Evolutionary conservation across 2,329 filamentous ascomycete species (phyloP).

Genomic region (Scedosporium dehoogii): DNA sequence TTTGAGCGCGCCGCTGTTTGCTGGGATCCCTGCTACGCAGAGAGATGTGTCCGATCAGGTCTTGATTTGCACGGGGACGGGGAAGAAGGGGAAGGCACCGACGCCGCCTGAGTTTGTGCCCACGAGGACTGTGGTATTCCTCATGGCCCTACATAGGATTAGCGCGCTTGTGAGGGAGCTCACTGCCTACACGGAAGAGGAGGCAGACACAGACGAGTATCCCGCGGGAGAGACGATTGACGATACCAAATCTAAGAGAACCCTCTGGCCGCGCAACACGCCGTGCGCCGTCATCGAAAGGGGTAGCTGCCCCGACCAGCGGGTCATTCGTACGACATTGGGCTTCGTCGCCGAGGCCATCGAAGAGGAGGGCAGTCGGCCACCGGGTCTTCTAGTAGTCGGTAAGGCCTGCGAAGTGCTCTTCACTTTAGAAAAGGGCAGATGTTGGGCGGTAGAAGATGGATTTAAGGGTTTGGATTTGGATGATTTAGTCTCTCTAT

Average conservation of each 20-base stretch:
- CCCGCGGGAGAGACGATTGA: slow-evolving; percentile 20
- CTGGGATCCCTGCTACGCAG: slow-evolving; percentile 79
- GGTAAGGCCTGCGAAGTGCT: slow-evolving; percentile 77
- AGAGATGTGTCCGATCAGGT: slow-evolving; percentile 86
- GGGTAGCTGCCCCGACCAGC: slow-evolving; percentile 87
- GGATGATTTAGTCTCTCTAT: slow-evolving; percentile 13
- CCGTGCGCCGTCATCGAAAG: slow-evolving; percentile 90
- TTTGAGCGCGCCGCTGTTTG: slow-evolving; percentile 78
- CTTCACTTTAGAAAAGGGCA: slow-evolving; percentile 42
- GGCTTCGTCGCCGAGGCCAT: slow-evolving; percentile 71
- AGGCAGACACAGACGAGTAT: slow-evolving; percentile 18
- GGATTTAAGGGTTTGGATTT: slow-evolving; percentile 67
- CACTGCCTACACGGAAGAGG: slow-evolving; percentile 31
- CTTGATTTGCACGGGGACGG: slow-evolving; percentile 91
- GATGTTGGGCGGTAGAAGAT: slow-evolving; percentile 78
- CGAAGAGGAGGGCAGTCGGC: slow-evolving; percentile 79
- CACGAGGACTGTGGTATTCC: slow-evolving; percentile 77
- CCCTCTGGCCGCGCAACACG: slow-evolving; percentile 62
- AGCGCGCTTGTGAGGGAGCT: slow-evolving; percentile 63
- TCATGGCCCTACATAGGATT: slow-evolving; percentile 91
- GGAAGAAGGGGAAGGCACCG: slow-evolving; percentile 75
- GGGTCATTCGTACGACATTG: slow-evolving; percentile 82
- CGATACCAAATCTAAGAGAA: slow-evolving; percentile 16
- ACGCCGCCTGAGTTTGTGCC: slow-evolving; percentile 69
- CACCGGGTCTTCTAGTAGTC: slow-evolving; percentile 80